phyloP scores from a whole-genome alignment of 371 early-diverging fungal genomes.

The Saksenaea vasiformis region DNA sequence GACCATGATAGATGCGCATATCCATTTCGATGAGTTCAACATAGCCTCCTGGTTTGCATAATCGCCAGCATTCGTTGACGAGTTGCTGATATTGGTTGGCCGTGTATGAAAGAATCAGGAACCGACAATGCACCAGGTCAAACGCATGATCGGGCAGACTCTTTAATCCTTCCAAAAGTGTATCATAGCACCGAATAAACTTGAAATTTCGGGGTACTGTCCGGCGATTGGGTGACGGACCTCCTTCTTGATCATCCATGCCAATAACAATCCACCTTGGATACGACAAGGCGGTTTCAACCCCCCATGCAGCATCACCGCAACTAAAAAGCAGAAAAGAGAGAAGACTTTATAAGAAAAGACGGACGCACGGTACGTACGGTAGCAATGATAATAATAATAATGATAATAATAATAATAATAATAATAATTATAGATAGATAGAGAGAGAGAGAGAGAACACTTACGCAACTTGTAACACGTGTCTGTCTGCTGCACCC shows the following conservation, averaged over 20 bases:
- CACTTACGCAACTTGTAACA: constrained; percentile 44
- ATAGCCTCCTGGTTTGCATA: constrained; percentile 34
- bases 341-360: too few species aligned
- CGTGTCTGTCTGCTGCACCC: constrained; percentile 30
- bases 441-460: too few species aligned
- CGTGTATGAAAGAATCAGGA: constrained; percentile 24
- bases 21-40: constrained; percentile 48
- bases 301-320: constrained; percentile 43
- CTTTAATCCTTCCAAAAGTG: constrained; percentile 29
- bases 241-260: constrained; percentile 29
- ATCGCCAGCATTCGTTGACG: constrained; percentile 34
- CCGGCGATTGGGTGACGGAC: constrained; percentile 17
- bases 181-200: constrained; percentile 21
- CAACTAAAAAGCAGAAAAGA: constrained; percentile 20
- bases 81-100: constrained; percentile 30
- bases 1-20: constrained; percentile 41
- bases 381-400: too few species aligned
- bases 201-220: constrained; percentile 24
- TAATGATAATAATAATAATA: too few species aligned
- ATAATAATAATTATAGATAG: not conserved
- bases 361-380: too few species aligned
- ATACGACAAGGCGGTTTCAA: constrained; percentile 32
- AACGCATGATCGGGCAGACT: constrained; percentile 32
- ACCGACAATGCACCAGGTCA: constrained; percentile 40
- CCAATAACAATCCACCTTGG: constrained; percentile 41